Base-by-base conservation (phyloP, 169 alveolate species). In the Ichthyophthirius multifiliis region DNA sequence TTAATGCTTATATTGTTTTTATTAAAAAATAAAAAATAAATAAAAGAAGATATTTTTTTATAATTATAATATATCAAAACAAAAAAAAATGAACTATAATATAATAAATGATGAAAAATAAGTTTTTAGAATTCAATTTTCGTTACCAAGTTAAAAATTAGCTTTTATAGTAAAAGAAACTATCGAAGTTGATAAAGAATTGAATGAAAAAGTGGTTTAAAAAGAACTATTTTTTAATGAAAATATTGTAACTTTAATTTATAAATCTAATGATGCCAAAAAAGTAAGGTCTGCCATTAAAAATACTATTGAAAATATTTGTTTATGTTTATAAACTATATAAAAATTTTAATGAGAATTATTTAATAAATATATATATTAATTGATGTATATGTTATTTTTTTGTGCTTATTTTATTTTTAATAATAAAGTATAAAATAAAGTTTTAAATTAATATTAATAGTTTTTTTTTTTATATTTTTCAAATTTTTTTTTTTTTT, bases 201-300 rank as follows among this genome's bases (percentile, higher is more conserved):
- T 55, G 41, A 55, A 55, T 27, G 2, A 55, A 18, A 55, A 34
- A 12, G 71, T 55, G 6, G 71, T 55, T 4, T 34, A 55, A 55
- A 55, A 55, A 27, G 31, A 55, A 27, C 23, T 55, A 10, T 55
- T 55, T 55, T 27, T 27, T 27, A 55, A 55, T 55, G 71, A 55
- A 12, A 55, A 55, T 55, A 23, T 55, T 15, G 34, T 55, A 10
- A 55, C 71, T 27, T 55, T 55, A 23, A 55, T 55, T 15, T 55
- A 55, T 27, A 55, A 23, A 55, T 55, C 71, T 18, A 55, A 55
- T 10, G 71, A 55, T 55, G 71, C 71, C 39, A 55, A 55, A 55
- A 55, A 55, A 27, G 34, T 55, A 1, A 55, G 71, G 31, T 55
- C 71, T 15, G 71, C 71, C 0, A 55, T 55, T 3, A 55, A 55